These are phyloP conservation scores for Coniferiporia weirii DNA, from an alignment of 1,284 basidiomycete species.

Conservation along the genomic window DNA sequence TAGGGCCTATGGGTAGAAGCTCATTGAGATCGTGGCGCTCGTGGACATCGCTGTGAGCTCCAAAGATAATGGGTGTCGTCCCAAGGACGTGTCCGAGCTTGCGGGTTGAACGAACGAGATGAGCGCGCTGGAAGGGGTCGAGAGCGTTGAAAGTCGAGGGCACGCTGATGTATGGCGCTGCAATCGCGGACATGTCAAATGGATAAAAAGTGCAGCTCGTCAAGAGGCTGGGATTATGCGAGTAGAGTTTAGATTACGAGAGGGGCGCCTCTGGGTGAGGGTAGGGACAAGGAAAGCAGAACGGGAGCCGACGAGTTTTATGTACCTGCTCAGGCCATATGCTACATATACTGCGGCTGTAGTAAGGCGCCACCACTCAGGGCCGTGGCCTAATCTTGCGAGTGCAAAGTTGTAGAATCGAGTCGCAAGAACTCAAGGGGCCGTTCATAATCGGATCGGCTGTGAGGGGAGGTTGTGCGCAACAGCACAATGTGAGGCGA, in stretches of 20 bases:
- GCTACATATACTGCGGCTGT: not conserved
- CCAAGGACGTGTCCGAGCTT: constrained; percentile 56
- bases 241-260: not conserved
- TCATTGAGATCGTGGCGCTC: constrained; percentile 17
- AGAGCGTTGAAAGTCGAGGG: constrained; percentile 47
- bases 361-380: not conserved
- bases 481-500: not conserved
- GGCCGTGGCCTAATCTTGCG: not conserved
- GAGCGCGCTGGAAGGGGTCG: constrained; percentile 41
- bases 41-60: constrained; percentile 25
- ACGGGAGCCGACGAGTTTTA: not conserved
- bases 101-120: constrained; percentile 52
- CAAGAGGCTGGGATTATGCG: not conserved
- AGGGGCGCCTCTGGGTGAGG: not conserved
- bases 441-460: not conserved
- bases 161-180: constrained; percentile 41
- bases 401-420: not conserved
- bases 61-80: constrained; percentile 47
- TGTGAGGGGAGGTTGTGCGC: not conserved
- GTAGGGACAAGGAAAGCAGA: not conserved
- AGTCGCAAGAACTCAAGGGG: not conserved
- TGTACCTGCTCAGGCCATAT: not conserved
- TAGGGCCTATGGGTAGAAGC: constrained; percentile 24
- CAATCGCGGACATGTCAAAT: constrained; percentile 26
- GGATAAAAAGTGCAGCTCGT: constrained; percentile 4